Evolutionary conservation across 2,329 filamentous ascomycete species (phyloP).

Genomic region (Pseudogymnoascus sp.): DNA sequence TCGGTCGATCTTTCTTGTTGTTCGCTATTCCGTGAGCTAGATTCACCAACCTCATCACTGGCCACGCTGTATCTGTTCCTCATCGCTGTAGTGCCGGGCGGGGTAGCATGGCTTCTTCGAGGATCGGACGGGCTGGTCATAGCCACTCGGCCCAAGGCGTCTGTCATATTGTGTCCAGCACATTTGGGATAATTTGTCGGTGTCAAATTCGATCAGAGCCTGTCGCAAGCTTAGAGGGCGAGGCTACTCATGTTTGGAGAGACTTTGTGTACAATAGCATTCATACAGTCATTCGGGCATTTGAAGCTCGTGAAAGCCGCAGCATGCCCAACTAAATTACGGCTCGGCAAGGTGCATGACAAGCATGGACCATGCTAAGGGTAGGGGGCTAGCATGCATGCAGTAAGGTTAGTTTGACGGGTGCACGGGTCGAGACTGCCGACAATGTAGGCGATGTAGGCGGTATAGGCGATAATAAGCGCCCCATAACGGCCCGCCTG

Average conservation of each 20-base stretch:
- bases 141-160: conserved; percentile 1
- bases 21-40: conserved; percentile 1
- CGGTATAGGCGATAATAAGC: not conserved
- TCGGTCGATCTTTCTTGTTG: not conserved
- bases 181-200: not conserved
- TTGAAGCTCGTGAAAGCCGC: conserved; percentile 1
- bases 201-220: not conserved
- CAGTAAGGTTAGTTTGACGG: conserved; percentile 2
- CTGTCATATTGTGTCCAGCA: conserved; percentile 1
- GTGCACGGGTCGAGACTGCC: not conserved
- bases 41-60: not conserved
- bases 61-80: not conserved
- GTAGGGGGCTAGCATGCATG: not conserved
- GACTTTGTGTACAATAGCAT: not conserved
- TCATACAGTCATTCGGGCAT: not conserved
- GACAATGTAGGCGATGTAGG: not conserved
- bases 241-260: not conserved
- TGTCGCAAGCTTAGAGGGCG: not conserved
- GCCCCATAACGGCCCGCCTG: not conserved
- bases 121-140: conserved; percentile 5
- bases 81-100: not conserved
- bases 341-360: not conserved
- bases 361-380: not conserved
- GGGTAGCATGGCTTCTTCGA: conserved; percentile 6
- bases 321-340: not conserved